Evolutionary conservation across 768 basidiomycete species (phyloP).

Genomic region (Mycena polygramma): DNA sequence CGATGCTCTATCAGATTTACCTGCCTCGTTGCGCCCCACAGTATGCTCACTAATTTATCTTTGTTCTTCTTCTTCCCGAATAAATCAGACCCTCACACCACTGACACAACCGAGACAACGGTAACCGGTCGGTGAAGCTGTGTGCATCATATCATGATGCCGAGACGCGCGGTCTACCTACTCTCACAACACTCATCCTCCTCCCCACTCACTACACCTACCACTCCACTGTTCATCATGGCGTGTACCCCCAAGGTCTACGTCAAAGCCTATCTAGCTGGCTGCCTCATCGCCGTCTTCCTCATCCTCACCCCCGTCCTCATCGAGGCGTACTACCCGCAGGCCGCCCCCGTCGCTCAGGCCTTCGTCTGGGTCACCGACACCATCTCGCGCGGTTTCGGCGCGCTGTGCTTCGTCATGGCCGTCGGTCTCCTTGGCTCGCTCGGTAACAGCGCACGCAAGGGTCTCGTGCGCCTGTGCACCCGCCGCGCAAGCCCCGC

Average conservation of each 20-base stretch:
- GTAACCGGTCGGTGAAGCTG: too few species aligned
- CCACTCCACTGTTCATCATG: too few species aligned
- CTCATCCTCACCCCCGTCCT: constrained; percentile 1
- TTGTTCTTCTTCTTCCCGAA: too few species aligned
- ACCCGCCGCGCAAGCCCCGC: not conserved
- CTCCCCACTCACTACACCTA: too few species aligned
- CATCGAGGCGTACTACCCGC: constrained; percentile 17
- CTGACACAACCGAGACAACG: too few species aligned
- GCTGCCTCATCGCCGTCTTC: not conserved
- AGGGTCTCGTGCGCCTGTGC: not conserved
- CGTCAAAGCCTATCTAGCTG: not conserved
- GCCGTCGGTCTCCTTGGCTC: not conserved
- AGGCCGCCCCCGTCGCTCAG: not conserved
- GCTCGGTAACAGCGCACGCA: not conserved
- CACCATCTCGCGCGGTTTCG: not conserved
- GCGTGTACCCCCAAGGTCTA: not conserved
- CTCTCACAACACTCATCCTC: too few species aligned
- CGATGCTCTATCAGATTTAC: too few species aligned
- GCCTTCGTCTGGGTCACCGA: constrained; percentile 11
- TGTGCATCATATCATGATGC: too few species aligned
- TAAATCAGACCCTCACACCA: too few species aligned
- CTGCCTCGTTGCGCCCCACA: too few species aligned
- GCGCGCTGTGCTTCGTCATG: not conserved
- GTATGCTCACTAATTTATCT: too few species aligned
- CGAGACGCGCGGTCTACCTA: too few species aligned